Evolutionary conservation across 1,284 basidiomycete species (phyloP), one percentile per base, ranked within the genome.

Genomic region (Puccinia triticina): DNA sequence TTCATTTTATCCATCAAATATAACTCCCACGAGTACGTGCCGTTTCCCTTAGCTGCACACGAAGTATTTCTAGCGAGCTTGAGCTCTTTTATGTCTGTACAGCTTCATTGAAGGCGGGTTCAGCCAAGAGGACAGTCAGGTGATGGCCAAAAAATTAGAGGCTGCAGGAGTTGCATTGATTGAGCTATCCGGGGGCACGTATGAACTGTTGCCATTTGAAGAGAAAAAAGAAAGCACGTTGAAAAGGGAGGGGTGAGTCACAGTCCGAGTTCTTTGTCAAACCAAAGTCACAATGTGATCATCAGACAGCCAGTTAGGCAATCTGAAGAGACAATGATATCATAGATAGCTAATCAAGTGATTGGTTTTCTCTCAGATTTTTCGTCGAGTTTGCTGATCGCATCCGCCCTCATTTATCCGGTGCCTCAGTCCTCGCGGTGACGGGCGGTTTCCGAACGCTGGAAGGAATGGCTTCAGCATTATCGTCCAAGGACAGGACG

Each of bases 1-100:
- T 90, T 90, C 84, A 84, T 89, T 50, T 85, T 90, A 48, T 87
- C 87, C 18, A 88, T 90, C 85, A 90, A 90, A 85, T 86, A 90
- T 78, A 89, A 89, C 84, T 87, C 87, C 29, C 84, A 86, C 26
- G 89, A 88, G 73, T 83, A 79, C 53, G 71, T 66, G 26, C 43
- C 8, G 14, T 8, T 46, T 14, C 43, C 43, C n/a, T n/a, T n/a
- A n/a, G n/a, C n/a, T n/a, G n/a, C n/a, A n/a, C n/a, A n/a, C n/a
- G n/a, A n/a, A n/a, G n/a, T n/a, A n/a, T n/a, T n/a, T n/a, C n/a
- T n/a, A n/a, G n/a, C n/a, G n/a, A n/a, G n/a, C n/a, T n/a, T n/a
- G 43, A 46, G 43, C 14, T 46, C 14, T 46, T 46, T 29, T 59
- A 12, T 16, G 2, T 64, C 34, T 59, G 16, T 18, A 86, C 37